Evolutionary conservation across 345 rosid species (phyloP).

Genomic region (Syzygium aqueum): DNA sequence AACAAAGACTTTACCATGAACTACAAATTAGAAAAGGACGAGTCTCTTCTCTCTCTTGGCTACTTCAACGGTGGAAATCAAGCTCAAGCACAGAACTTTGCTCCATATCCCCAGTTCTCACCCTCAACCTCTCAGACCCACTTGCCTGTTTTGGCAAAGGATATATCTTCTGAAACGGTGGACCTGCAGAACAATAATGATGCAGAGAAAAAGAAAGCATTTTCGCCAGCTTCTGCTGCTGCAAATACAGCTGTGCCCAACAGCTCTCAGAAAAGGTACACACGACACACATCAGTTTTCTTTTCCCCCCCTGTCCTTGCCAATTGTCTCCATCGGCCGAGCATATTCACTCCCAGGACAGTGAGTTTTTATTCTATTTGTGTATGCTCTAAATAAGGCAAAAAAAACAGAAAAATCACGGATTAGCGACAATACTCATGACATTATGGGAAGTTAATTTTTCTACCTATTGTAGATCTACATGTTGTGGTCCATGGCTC

Average conservation of each 20-base stretch:
- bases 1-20: neutral
- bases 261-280: constrained; percentile 64
- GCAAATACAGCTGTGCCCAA: constrained; percentile 39
- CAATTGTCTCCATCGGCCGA: neutral
- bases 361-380: neutral
- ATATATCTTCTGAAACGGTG: neutral
- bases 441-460: neutral
- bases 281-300: neutral
- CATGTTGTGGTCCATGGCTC: neutral
- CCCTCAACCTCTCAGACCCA: constrained; percentile 1
- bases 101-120: neutral
- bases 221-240: constrained; percentile 8
- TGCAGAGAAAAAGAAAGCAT: constrained; percentile 21
- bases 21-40: constrained; percentile 1
- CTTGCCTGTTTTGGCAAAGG: neutral
- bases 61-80: constrained; percentile 14
- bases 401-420: neutral
- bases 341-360: neutral
- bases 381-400: too few species aligned
- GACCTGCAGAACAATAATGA: neutral
- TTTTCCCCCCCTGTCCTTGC: neutral
- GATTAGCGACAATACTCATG: neutral
- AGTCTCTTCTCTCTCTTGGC: constrained; percentile 40
- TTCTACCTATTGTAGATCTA: neutral
- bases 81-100: neutral